Percentiles rank a stretch among this genome's conserved stretches.
These are phyloP conservation scores for Rhizoclosmatium sp. DNA, from an alignment of 192 early-diverging fungal species.

Conservation along the genomic window DNA sequence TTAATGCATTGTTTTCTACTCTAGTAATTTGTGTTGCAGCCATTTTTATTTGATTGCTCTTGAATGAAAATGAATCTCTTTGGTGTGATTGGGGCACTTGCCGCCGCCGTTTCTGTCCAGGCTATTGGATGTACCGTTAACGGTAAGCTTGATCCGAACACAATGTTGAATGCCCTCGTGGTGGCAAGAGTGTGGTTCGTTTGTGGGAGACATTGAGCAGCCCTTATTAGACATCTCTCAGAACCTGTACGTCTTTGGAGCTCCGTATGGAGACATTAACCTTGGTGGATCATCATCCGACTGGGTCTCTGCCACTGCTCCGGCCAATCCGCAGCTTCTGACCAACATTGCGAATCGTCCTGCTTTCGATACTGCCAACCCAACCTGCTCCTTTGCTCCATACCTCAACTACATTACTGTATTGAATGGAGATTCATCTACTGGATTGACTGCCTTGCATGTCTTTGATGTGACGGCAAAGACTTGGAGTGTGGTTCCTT, in stretches of 20 bases:
- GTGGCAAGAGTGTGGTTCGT: too few species aligned
- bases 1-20: background rate
- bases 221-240: slow-evolving; percentile 5
- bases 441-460: slow-evolving; percentile 19
- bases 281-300: slow-evolving; percentile 11
- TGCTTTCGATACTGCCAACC: slow-evolving; percentile 28
- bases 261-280: slow-evolving; percentile 31
- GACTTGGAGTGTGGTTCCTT: slow-evolving; percentile 9
- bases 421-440: slow-evolving; percentile 12
- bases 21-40: background rate
- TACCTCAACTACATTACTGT: slow-evolving; percentile 16
- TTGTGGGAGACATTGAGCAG: background rate
- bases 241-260: slow-evolving; percentile 26
- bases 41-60: background rate
- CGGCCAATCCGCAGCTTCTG: background rate
- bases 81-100: background rate
- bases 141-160: background rate
- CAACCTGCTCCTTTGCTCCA: slow-evolving; percentile 15
- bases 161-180: too few species aligned
- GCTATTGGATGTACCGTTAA: background rate
- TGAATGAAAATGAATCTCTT: background rate
- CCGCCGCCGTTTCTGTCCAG: background rate
- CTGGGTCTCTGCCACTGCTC: slow-evolving; percentile 17
- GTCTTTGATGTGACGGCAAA: background rate
- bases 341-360: slow-evolving; percentile 27